Evolutionary conservation across 2,329 filamentous ascomycete species (phyloP).

Genomic region (Cladosporium sphaerospermum): DNA sequence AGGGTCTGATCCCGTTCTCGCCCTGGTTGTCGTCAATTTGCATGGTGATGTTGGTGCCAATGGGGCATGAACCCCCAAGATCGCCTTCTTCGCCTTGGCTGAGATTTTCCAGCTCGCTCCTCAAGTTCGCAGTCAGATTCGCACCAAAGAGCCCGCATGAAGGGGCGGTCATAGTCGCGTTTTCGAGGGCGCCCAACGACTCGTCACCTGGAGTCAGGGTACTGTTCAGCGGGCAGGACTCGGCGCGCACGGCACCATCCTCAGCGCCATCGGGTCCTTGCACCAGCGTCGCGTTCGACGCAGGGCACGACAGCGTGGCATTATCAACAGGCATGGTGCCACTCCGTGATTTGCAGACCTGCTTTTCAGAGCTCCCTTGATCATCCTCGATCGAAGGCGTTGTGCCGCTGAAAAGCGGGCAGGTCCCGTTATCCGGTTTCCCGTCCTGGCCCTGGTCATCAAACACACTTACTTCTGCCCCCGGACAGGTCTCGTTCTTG

Average conservation of each 20-base stretch:
- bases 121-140: too few species aligned
- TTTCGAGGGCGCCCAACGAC: too few species aligned
- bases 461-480: neutral
- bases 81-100: slow-evolving; percentile 1
- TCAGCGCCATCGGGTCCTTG: slow-evolving; percentile 10
- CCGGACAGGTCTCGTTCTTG: neutral
- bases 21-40: slow-evolving; percentile 5
- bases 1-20: neutral
- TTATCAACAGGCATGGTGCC: neutral
- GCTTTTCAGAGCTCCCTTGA: slow-evolving; percentile 1
- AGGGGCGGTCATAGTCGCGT: too few species aligned
- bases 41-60: neutral
- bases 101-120: neutral
- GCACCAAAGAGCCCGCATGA: too few species aligned
- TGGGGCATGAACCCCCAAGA: neutral
- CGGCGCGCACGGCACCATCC: neutral
- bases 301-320: neutral
- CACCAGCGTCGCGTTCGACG: slow-evolving; percentile 2
- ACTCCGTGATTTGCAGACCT: neutral
- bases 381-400: slow-evolving; percentile 1
- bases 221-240: neutral
- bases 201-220: too few species aligned
- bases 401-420: slow-evolving; percentile 3
- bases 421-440: neutral
- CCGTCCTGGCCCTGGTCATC: slow-evolving; percentile 5